Base-by-base conservation (phyloP, 192 early-diverging fungal genomes). In the Coemansia sp. region DNA sequence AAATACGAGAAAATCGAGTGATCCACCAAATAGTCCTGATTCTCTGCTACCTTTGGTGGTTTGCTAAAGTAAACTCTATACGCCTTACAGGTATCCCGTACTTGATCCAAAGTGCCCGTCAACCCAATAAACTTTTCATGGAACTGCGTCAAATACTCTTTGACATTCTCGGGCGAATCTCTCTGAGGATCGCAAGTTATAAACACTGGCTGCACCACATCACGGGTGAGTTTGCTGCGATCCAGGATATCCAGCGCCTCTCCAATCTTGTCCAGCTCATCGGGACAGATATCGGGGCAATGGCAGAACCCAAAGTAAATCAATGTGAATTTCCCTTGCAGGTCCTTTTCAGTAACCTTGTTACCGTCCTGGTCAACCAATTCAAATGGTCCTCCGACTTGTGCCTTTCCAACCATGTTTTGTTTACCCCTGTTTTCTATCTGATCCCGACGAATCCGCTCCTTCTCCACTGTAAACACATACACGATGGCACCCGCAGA, bases 221-320 rank as follows among this genome's bases (percentile, higher is more conserved):
- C 69, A 23, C 62, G 70, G 23, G 79, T 65, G 54, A 74, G 37
- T 0, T 76, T 54, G 45, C 81, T 68, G 47, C 67, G 60, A 25
- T 81, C 82, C 68, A 73, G 33, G 8, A 65, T 73, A 13, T 95
- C 89, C 17, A 92, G 79, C 10, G 93, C 90, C 36, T 87, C 81
- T 5, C 90, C 86, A 83, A 99, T 97, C 77, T 94, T 97, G 68
- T 99, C 94, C 33, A 99, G 78, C 72, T 99, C 96, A 56, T 97
- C 96, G 4, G 97, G 97, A 38, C 97, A 99, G 41, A 99, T 93
- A 77, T 99, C 97, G 2, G 97, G 97, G 65, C 97, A 99, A 69
- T 97, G 90, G 24, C 94, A 96, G 78, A 97, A 99, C n/a, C 97
- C 97, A 84, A 99, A 99, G 76, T 99, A 99, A 6, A 97, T 72